Conservation (phyloP, 345 rosid species). For the Clarkia xantiana region DNA sequence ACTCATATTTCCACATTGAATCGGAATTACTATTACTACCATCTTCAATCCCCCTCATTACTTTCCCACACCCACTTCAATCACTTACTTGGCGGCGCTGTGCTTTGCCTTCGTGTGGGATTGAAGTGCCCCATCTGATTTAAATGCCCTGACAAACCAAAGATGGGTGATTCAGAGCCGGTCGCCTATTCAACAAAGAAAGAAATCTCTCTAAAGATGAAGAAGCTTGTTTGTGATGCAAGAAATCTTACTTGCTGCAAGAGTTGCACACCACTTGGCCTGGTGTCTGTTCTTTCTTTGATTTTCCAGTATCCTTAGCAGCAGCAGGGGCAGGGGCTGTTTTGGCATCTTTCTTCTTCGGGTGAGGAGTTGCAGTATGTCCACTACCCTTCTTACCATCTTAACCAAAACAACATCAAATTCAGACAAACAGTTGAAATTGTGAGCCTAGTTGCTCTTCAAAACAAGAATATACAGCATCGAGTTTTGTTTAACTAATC, state of each 20-base stretch:
- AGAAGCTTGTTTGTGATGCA: too few species aligned
- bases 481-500: too few species aligned
- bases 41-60: too few species aligned
- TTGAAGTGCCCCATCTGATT: slow-evolving; percentile 35
- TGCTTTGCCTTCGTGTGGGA: slow-evolving; percentile 66
- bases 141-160: slow-evolving; percentile 34
- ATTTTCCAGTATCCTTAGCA: too few species aligned
- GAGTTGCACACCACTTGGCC: slow-evolving; percentile 52
- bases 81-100: slow-evolving; percentile 4
- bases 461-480: too few species aligned
- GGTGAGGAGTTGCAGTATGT: slow-evolving; percentile 83
- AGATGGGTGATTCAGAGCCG: background rate
- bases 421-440: background rate
- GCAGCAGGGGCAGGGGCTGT: slow-evolving; percentile 12
- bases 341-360: slow-evolving; percentile 47
- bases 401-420: slow-evolving; percentile 9
- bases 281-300: slow-evolving; percentile 24
- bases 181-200: background rate
- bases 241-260: slow-evolving; percentile 49
- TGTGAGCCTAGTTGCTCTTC: too few species aligned
- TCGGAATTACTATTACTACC: too few species aligned
- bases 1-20: too few species aligned
- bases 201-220: too few species aligned
- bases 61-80: too few species aligned
- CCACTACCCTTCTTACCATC: slow-evolving; percentile 66